These are phyloP conservation scores for Boletus fagicola DNA, from an alignment of 768 basidiomycete species.

Conservation along the genomic window DNA sequence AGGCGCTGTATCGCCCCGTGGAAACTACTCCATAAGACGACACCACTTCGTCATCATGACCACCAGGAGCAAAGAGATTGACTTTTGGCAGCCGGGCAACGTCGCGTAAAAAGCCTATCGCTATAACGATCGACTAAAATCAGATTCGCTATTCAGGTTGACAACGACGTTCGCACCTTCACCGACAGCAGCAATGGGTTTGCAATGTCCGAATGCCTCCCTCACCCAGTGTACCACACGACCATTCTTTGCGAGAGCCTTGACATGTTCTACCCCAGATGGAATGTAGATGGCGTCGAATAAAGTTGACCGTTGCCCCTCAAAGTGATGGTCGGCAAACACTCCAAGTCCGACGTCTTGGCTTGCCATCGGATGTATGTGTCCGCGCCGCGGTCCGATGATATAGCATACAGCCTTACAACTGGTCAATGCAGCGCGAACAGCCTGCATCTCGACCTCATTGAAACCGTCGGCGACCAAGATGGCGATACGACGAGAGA, in stretches of 20 bases:
- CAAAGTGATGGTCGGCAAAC: slow-evolving; percentile 67
- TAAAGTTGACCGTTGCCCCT: slow-evolving; percentile 76
- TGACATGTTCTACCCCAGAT: slow-evolving; percentile 61
- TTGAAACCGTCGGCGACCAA: slow-evolving; percentile 77
- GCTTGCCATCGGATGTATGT: slow-evolving; percentile 36
- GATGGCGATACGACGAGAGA: slow-evolving; percentile 72
- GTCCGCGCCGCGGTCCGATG: slow-evolving; percentile 66
- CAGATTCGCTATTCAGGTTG: neutral
- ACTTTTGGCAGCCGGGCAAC: slow-evolving; percentile 48
- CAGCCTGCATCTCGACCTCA: slow-evolving; percentile 50
- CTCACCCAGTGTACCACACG: slow-evolving; percentile 78
- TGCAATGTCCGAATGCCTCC: slow-evolving; percentile 86
- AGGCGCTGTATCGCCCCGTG: slow-evolving; percentile 47
- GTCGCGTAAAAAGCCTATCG: slow-evolving; percentile 46
- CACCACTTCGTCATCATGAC: slow-evolving; percentile 39
- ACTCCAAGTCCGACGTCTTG: slow-evolving; percentile 33
- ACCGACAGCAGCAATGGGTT: slow-evolving; percentile 76
- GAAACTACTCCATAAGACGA: slow-evolving; percentile 65
- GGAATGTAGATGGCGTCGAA: slow-evolving; percentile 84
- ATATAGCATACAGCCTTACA: slow-evolving; percentile 59
- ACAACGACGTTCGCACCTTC: slow-evolving; percentile 37
- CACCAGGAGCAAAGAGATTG: slow-evolving; percentile 35
- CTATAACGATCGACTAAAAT: slow-evolving; percentile 29
- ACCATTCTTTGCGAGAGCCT: slow-evolving; percentile 57
- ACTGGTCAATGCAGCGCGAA: slow-evolving; percentile 52